Evolutionary conservation across 331 rosid species (phyloP), one percentile per base, ranked within the genome.

Genomic region (Erythrophleum ivorense): DNA sequence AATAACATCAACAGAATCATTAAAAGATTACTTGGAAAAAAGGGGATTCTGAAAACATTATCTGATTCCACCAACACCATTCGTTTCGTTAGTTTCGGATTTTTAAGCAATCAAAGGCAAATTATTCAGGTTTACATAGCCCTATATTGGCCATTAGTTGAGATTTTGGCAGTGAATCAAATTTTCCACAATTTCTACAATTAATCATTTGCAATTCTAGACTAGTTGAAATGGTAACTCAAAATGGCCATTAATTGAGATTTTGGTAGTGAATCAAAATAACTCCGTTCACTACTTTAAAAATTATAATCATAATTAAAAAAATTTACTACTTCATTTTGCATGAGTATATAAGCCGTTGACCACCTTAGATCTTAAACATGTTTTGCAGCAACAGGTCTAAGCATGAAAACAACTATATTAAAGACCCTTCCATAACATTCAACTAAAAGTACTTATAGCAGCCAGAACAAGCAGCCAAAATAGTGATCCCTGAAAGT

Each of bases 201-300:
- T 54, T 53, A 55, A 58, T 19, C 76, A 74, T 78, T 49, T 73
- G 7, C 10, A 41, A 62, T 71, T 82, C 60, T 6, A 64, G 55
- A 80, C 53, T 54, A 77, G 29, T 14, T 1, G 31, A 67, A 77
- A 41, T 36, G 10, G 24, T 4, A 48, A 59, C 67, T 18, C 72
- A 62, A 54, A 41, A 43, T 59, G 58, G 36, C 13, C 65, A 21
- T 3, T 24, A 24, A 24, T 24, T 24, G 29, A 24, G 29, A 24
- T 24, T 24, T 24, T 24, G 29, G 29, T 24, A 24, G 29, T 24
- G 29, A 24, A 58, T 9, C 63, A 63, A 55, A 70, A 43, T 53
- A 48, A 50, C 29, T 36, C 14, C 24, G 31, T 31, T 69, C 64
- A 11, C 41, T 36, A 54, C 82, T 18, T 71, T 41, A 18, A 77